phyloP scores from a whole-genome alignment of 75 land plant species.

The Sequoia sempervirens region DNA sequence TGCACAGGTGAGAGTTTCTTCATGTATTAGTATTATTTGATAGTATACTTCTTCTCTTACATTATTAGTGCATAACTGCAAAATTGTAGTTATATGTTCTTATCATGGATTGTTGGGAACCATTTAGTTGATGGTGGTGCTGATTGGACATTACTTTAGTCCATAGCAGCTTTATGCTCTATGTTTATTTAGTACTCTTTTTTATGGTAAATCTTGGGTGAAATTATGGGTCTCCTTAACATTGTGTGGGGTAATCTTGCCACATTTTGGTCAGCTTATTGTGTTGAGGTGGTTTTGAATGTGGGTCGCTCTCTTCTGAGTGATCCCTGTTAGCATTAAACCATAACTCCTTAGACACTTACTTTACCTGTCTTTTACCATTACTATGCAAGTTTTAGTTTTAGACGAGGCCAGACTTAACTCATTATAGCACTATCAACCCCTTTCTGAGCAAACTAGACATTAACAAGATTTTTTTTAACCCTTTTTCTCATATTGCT shows the following conservation, averaged over 20 bases:
- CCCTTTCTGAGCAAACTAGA: not conserved
- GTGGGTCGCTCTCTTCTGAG: not conserved
- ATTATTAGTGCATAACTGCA: not conserved
- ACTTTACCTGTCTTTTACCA: not conserved
- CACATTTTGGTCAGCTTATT: not conserved
- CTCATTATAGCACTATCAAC: not conserved
- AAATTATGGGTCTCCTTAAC: not conserved
- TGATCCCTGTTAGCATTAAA: not conserved
- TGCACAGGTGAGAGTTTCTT: conserved; percentile 70
- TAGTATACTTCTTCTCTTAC: not conserved
- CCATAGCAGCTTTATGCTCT: not conserved
- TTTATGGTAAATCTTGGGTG: not conserved
- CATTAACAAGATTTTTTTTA: not conserved
- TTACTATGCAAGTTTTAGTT: not conserved
- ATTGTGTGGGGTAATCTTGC: not conserved
- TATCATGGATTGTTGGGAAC: not conserved
- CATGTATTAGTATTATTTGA: not conserved
- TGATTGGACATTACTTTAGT: not conserved
- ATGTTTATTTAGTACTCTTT: not conserved
- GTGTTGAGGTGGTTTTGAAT: not conserved
- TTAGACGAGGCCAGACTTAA: not conserved
- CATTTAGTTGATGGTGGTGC: not conserved
- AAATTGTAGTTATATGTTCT: not conserved
- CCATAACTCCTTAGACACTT: not conserved
- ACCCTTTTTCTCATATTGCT: not conserved